Conservation (phyloP, 75 land plant species). For the Picea sitchensis region DNA sequence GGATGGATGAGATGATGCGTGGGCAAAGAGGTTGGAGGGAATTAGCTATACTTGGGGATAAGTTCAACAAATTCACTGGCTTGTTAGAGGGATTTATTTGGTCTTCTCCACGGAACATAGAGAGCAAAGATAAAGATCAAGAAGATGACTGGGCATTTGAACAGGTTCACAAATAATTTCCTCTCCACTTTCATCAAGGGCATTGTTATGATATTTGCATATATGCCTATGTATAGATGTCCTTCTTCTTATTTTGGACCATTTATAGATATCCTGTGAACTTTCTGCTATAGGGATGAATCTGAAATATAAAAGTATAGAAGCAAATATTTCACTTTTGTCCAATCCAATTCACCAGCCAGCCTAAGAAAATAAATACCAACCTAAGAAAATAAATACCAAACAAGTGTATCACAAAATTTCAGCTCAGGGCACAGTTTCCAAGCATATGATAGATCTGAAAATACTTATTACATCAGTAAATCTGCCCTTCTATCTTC, state of each 20-base stretch:
- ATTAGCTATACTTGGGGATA: conserved; percentile 71
- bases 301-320: too few relatives aligned
- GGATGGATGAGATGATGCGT: conserved; percentile 99
- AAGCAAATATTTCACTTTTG: too few relatives aligned
- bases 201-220: background rate
- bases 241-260: background rate
- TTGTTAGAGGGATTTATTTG: conserved; percentile 75
- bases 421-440: too few relatives aligned
- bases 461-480: too few relatives aligned
- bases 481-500: too few relatives aligned
- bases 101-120: conserved; percentile 58
- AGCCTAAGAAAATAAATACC: too few relatives aligned
- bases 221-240: too few relatives aligned
- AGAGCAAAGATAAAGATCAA: conserved; percentile 30
- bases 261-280: background rate
- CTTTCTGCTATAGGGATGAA: too few relatives aligned
- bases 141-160: conserved; percentile 82
- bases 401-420: too few relatives aligned
- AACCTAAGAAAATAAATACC: too few relatives aligned
- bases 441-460: too few relatives aligned
- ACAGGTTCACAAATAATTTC: conserved; percentile 40
- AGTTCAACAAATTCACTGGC: conserved; percentile 61
- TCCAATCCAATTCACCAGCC: too few relatives aligned
- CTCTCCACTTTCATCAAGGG: background rate
- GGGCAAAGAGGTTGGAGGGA: conserved; percentile 96